phyloP scores from a whole-genome alignment of 1,139 yeast species.

The Pichia sp. region DNA sequence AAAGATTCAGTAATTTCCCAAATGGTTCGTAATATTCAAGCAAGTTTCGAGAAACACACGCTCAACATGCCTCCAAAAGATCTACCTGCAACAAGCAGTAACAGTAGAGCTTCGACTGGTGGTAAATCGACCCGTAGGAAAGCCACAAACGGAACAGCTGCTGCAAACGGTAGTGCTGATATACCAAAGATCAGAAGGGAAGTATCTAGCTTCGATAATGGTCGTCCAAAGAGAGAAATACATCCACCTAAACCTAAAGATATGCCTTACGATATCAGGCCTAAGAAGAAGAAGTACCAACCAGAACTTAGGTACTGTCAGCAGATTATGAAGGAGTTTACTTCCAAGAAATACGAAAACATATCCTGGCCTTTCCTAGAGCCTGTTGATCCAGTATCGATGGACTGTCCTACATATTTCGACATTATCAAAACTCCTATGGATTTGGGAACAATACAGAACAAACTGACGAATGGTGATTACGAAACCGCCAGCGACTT shows the following conservation, averaged over 20 bases:
- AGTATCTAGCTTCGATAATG: conserved; percentile 38
- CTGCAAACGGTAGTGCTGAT: conserved; percentile 29
- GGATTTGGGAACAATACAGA: conserved; percentile 86
- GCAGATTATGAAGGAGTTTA: conserved; percentile 75
- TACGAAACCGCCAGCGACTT: conserved; percentile 88
- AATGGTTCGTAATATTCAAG: conserved; percentile 88
- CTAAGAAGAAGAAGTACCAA: conserved; percentile 87
- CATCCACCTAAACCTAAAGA: conserved; percentile 97
- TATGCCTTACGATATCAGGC: conserved; percentile 84
- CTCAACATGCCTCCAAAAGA: conserved; percentile 85
- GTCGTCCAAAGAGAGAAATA: conserved; percentile 89
- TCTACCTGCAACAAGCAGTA: conserved; percentile 35
- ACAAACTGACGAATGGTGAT: conserved; percentile 77
- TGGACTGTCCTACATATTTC: conserved; percentile 84
- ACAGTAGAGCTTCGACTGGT: conserved; percentile 15
- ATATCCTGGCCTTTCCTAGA: conserved; percentile 85
- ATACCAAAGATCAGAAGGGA: conserved; percentile 61
- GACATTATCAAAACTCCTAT: conserved; percentile 87
- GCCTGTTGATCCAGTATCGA: conserved; percentile 94
- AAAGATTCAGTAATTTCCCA: conserved; percentile 74
- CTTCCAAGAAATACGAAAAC: conserved; percentile 75
- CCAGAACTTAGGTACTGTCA: conserved; percentile 86
- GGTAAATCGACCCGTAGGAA: conserved; percentile 16
- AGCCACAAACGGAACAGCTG: not conserved
- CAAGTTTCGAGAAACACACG: conserved; percentile 91